Conservation (phyloP, 305 asterid genomes). For the Rubia peregrina region DNA sequence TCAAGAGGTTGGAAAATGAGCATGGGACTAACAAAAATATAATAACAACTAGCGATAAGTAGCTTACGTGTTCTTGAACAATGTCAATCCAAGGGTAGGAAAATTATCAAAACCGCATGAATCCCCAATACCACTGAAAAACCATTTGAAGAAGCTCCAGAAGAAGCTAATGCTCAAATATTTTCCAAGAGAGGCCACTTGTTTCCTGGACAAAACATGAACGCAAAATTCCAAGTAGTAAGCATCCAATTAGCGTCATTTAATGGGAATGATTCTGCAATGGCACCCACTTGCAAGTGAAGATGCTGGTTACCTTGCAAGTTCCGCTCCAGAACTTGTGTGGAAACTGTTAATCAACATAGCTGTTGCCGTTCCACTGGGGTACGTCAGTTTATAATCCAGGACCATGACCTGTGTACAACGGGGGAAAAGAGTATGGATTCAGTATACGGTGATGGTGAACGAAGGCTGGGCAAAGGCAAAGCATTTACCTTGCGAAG, state of each 20-base stretch:
- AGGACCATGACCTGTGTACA: constrained; percentile 74
- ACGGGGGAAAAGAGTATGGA: constrained; percentile 10
- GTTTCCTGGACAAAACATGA: constrained; percentile 45
- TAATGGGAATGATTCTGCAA: neutral
- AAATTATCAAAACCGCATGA: constrained; percentile 94
- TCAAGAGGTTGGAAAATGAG: too few species aligned
- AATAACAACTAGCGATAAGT: constrained; percentile 10
- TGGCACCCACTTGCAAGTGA: neutral
- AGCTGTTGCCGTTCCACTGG: constrained; percentile 98
- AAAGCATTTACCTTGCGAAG: constrained; percentile 76
- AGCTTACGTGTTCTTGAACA: constrained; percentile 73
- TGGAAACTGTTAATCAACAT: constrained; percentile 96
- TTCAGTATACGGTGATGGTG: neutral
- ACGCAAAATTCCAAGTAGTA: neutral
- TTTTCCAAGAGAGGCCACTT: constrained; percentile 81
- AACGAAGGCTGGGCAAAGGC: neutral
- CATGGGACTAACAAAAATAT: too few species aligned
- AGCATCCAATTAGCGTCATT: neutral
- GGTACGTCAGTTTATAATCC: constrained; percentile 80
- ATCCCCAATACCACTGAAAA: constrained; percentile 91
- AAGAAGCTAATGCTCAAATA: constrained; percentile 83
- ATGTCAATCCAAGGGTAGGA: constrained; percentile 73
- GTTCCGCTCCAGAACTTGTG: constrained; percentile 92
- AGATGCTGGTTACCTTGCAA: constrained; percentile 49
- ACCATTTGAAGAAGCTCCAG: constrained; percentile 98